Base-by-base conservation (phyloP, 2,329 filamentous ascomycete species). In the Raffaelea arxii region DNA sequence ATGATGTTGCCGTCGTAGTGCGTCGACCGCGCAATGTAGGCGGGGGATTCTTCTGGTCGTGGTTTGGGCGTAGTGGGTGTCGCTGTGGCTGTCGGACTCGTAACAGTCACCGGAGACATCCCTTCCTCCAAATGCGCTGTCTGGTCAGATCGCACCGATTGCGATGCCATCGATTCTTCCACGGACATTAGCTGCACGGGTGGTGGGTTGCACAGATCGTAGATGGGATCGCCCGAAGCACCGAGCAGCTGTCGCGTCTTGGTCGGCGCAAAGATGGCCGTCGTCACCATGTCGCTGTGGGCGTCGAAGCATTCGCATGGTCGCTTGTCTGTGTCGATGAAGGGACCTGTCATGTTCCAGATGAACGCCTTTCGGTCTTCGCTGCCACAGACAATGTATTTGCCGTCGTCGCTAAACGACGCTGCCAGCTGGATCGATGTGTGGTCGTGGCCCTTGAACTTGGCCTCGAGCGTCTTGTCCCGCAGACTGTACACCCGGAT, bases 121-220 rank as follows among this genome's bases (percentile, higher is more conserved):
- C 36, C 19, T 37, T 48, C 38, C 40, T 51, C 18, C 6, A 42
- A 25, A 41, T 44, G 41, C n/a, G 27, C 21, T 4, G 46, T 43
- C n/a, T 54, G 58, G 37, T 49, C 50, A 25, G 47, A 49, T 25
- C 44, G 11, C 22, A 40, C 50, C 22, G 51, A 56, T 55, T 57
- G 66, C 55, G 57, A 58, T 39, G n/a, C 56, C 48, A 49, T 68
- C 57, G 41, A 65, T 56, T 92, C 86, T 19, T 83, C 79, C 23
- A 82, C 75, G 53, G 84, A 89, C 51, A 90, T 72, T 18, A 97
- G 71, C 6, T 80, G 90, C 16, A 97, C 80, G 0, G 91, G 89
- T 0, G 91, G 92, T 5, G 92, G 92, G 56, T 97, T 97, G 70
- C 92, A 97, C 1, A 97, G 73, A 56, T 96, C 90, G 62, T 89